Base-by-base conservation (phyloP, 108 stramenopile genomes). In the Stephanodiscus triporus region DNA sequence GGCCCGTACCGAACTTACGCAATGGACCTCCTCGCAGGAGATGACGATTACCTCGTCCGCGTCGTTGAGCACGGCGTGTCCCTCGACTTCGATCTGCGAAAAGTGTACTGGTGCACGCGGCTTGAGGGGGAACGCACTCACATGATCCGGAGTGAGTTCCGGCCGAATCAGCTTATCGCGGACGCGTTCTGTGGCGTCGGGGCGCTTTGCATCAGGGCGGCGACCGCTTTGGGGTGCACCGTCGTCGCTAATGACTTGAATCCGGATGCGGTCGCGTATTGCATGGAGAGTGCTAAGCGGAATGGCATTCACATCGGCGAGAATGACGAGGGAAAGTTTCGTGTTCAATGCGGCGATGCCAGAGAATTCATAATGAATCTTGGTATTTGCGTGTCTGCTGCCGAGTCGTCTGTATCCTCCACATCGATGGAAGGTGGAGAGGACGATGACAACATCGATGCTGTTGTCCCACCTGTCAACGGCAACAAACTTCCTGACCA, bases 121-220 rank as follows among this genome's bases (percentile, higher is more conserved):
- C 73, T 98, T 19, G 83, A 90, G 48, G 87, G 90, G 40, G 97
- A 98, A 84, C 92, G 97, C 32, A 85, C 86, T 16, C 80, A 85
- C 27, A 76, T 95, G 55, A 68, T 98, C 13, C 49, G 86, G 20
- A 70, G 84, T 17, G 83, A 86, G 34, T 85, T 96, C 75, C 20
- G 70, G 55, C 51, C 66, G 16, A 71, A 75, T 59, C 77, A 68
- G 26, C 69, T 90, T 1, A 85, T 99, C 17, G 95, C 95, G 8
- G 98, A 98, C 75, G 87, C 92, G 42, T 95, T 97, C 85, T 96
- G 93, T 48, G 99, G 99, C 16, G 97, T 97, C 1, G 99, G 99
- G 1, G 97, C 99, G 6, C 87, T 98, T 29, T 95, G 94, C 45
- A 62, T 98, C 9, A 86, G 95, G 22, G 65, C 96, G 9, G 88